Evolutionary conservation across 2,329 filamentous ascomycete genomes (phyloP), one percentile per base, ranked within the genome.

Genomic region (Nothophaeocryptopus gaeumannii): DNA sequence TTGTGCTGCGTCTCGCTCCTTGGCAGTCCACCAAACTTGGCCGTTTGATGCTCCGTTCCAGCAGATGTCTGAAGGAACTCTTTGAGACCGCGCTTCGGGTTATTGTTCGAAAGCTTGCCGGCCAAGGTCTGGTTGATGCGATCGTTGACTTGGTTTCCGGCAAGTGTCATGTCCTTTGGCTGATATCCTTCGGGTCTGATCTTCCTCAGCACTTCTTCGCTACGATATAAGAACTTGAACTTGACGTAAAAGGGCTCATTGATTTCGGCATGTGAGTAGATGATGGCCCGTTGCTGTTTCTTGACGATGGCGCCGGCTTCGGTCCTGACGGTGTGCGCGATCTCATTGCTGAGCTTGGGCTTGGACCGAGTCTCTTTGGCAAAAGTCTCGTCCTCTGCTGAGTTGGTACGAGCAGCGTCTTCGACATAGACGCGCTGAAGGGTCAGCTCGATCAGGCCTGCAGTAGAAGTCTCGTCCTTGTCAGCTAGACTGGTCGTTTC

Each of bases 211-310:
- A 42, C 42, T 2, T 51, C 38, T 39, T 51, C 54, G 32, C 45
- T 45, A 12, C 51, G 43, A 40, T 56, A 56, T 36, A 49, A 54
- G 51, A 54, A 54, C 31, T 45, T 50, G 47, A 56, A 26, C 20
- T 26, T 26, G 20, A 26, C 20, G 7, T 26, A 26, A 7, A 26
- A 26, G 7, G 20, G 7, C 20, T 26, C 20, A 3, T 26, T 26
- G 3, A 26, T 3, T 4, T 26, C 20, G 7, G 20, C 20, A 26
- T 26, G 20, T 26, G 20, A 4, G 7, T 26, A 26, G 20, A 7
- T 26, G 20, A 26, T 26, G 20, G 3, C 3, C 7, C 20, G 3
- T 7, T 26, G 20, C 20, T 7, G 20, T 3, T 26, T 26, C 4
- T 26, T 26, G 20, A 26, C 20, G 20, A 26, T 26, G 7, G 20